A percentile compares a stretch with the other conserved stretches of the same genome.
Evolutionary conservation across 2,329 filamentous ascomycete species (phyloP).

Genomic region (Alternaria solani): DNA sequence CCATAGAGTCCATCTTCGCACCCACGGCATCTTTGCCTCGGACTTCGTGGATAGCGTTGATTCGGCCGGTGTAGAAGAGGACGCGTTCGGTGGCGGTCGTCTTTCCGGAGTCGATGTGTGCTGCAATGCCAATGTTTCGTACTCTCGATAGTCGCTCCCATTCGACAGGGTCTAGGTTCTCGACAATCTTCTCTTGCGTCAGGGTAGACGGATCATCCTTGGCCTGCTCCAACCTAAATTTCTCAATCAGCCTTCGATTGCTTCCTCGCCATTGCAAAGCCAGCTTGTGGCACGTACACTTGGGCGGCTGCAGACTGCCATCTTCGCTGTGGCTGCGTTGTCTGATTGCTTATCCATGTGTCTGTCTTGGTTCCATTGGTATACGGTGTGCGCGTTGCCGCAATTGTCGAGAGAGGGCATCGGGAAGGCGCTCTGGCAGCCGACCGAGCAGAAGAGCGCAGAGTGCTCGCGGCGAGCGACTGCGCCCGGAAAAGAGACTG

Average conservation of each 20-base stretch:
- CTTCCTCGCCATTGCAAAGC: background rate
- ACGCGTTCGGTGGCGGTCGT: constrained; percentile 96
- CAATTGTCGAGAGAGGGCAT: constrained; percentile 45
- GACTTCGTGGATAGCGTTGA: constrained; percentile 97
- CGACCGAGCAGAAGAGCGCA: constrained; percentile 40
- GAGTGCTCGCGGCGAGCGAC: constrained; percentile 40
- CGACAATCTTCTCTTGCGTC: constrained; percentile 72
- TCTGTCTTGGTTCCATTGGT: constrained; percentile 41
- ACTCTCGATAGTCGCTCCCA: constrained; percentile 79
- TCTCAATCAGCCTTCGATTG: constrained; percentile 31
- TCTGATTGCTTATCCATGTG: constrained; percentile 39
- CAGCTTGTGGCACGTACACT: constrained; percentile 42
- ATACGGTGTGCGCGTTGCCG: constrained; percentile 38
- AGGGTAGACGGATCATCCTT: constrained; percentile 64
- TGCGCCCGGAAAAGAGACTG: constrained; percentile 46
- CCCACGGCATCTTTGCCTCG: constrained; percentile 92
- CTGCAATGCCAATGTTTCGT: constrained; percentile 97
- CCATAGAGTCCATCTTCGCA: constrained; percentile 99
- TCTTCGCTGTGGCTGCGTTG: constrained; percentile 38
- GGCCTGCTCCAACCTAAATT: constrained; percentile 60
- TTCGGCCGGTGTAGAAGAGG: constrained; percentile 96
- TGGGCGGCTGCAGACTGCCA: constrained; percentile 50
- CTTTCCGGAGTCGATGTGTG: constrained; percentile 98
- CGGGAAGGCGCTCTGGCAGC: constrained; percentile 35
- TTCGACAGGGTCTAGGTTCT: constrained; percentile 83